Evolutionary conservation across 768 basidiomycete species (phyloP).

Genomic region (Pholiota microspora): DNA sequence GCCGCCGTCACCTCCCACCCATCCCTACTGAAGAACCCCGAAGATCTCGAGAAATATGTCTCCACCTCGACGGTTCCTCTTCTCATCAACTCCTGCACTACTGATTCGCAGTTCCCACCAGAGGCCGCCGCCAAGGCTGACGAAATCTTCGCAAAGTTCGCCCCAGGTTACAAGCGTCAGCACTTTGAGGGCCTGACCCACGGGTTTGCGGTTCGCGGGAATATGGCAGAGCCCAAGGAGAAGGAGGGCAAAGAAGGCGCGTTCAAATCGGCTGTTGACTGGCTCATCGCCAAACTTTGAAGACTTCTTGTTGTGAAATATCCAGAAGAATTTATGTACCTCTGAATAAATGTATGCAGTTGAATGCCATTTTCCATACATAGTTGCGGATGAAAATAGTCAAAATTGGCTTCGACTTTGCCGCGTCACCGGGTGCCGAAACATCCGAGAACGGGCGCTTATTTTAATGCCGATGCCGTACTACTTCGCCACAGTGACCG

Average conservation of each 20-base stretch:
- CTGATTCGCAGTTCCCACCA: slow-evolving; percentile 48
- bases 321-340: no score
- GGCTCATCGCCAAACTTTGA: slow-evolving; percentile 35
- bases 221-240: slow-evolving; percentile 45
- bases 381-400: no score
- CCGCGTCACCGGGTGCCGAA: no score
- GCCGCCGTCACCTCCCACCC: slow-evolving; percentile 58
- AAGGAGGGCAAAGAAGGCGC: slow-evolving; percentile 65
- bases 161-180: slow-evolving; percentile 47
- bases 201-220: slow-evolving; percentile 54
- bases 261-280: slow-evolving; percentile 56
- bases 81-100: slow-evolving; percentile 65
- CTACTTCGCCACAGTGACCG: no score
- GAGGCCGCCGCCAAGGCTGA: slow-evolving; percentile 46
- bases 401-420: no score
- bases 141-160: slow-evolving; percentile 46
- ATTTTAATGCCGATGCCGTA: no score
- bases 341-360: no score
- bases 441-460: no score
- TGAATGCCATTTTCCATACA: no score
- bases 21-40: slow-evolving; percentile 53
- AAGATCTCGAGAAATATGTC: slow-evolving; percentile 62
- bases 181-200: slow-evolving; percentile 49
- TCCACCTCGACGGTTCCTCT: slow-evolving; percentile 48
- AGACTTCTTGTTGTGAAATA: no score